A percentile compares a stretch with the other conserved stretches of the same genome.
phyloP scores from a whole-genome alignment of 2,329 filamentous ascomycete genomes.

The Curvularia verruculosa region DNA sequence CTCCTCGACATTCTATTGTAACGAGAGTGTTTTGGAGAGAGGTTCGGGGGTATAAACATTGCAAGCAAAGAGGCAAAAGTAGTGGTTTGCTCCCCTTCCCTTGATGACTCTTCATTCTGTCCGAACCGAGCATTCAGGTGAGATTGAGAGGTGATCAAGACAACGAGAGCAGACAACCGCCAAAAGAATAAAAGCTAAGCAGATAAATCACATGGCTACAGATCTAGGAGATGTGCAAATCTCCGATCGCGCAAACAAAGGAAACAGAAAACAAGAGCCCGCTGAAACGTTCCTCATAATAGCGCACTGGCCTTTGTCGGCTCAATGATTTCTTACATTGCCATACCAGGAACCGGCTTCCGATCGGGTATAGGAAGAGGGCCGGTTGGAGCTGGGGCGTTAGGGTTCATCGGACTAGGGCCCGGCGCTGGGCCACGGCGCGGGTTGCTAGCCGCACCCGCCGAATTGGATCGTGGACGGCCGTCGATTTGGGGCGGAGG shows the following conservation, averaged over 20 bases:
- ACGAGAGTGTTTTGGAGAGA: background rate
- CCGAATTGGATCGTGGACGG: slow-evolving; percentile 48
- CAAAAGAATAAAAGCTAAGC: slow-evolving; percentile 16
- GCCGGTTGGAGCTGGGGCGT: slow-evolving; percentile 9
- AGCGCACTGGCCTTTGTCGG: slow-evolving; percentile 9
- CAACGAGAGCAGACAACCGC: background rate
- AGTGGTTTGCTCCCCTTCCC: background rate
- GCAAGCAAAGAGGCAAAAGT: slow-evolving; percentile 19
- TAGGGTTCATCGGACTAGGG: slow-evolving; percentile 49
- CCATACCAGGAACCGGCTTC: slow-evolving; percentile 57
- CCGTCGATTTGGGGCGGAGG: slow-evolving; percentile 41
- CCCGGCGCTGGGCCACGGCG: slow-evolving; percentile 42
- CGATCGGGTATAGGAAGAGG: slow-evolving; percentile 44
- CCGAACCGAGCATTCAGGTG: background rate
- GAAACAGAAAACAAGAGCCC: slow-evolving; percentile 20
- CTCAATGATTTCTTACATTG: slow-evolving; percentile 38
- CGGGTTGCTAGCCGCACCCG: slow-evolving; percentile 36
- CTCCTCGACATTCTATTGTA: background rate
- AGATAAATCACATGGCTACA: slow-evolving; percentile 17
- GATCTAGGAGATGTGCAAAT: slow-evolving; percentile 7
- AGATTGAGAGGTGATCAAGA: background rate
- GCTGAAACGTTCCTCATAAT: slow-evolving; percentile 36
- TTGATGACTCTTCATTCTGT: background rate
- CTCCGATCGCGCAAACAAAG: slow-evolving; percentile 8
- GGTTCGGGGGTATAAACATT: slow-evolving; percentile 27